These are phyloP conservation scores for Aspergillus candidus DNA, from an alignment of 2,329 filamentous ascomycete species.

Conservation along the genomic window DNA sequence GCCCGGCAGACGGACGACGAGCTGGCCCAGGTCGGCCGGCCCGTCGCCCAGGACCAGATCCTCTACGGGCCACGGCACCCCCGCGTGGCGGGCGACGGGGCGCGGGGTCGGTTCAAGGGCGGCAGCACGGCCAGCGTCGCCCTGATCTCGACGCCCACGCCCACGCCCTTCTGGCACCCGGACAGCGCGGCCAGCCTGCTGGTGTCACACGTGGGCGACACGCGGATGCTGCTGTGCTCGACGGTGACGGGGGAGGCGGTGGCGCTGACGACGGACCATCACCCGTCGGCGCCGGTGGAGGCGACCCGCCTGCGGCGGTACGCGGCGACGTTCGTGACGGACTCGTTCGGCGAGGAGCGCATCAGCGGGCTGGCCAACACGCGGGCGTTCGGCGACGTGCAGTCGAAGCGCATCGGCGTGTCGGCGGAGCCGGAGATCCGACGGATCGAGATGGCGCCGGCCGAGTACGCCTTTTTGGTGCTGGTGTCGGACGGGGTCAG, in stretches of 20 bases:
- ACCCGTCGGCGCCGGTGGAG: conserved; percentile 81
- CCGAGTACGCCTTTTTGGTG: conserved; percentile 83
- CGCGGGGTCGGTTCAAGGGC: conserved; percentile 74
- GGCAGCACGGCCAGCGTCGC: conserved; percentile 88
- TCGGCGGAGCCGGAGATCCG: conserved; percentile 87
- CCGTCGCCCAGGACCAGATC: conserved; percentile 79
- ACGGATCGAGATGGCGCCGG: conserved; percentile 70
- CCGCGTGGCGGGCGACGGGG: conserved; percentile 55
- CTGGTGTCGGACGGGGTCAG: conserved; percentile 85
- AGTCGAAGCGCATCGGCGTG: conserved; percentile 85
- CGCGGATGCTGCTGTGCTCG: conserved; percentile 80
- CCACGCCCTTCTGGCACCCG: conserved; percentile 93
- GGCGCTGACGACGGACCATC: conserved; percentile 84
- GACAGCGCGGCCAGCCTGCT: conserved; percentile 75
- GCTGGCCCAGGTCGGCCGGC: conserved; percentile 62
- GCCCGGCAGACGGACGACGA: conserved; percentile 66
- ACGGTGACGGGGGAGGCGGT: conserved; percentile 74
- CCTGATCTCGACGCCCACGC: conserved; percentile 85
- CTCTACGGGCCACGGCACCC: conserved; percentile 57
- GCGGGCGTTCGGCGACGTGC: conserved; percentile 87
- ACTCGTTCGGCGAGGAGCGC: conserved; percentile 95
- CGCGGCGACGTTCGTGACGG: conserved; percentile 79
- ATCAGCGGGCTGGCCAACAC: conserved; percentile 92
- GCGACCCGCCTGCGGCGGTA: conserved; percentile 77
- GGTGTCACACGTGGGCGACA: conserved; percentile 89